A percentile compares a stretch with the other conserved stretches of the same genome.
Evolutionary conservation across 768 basidiomycete species (phyloP).

Genomic region (Russula sp.): DNA sequence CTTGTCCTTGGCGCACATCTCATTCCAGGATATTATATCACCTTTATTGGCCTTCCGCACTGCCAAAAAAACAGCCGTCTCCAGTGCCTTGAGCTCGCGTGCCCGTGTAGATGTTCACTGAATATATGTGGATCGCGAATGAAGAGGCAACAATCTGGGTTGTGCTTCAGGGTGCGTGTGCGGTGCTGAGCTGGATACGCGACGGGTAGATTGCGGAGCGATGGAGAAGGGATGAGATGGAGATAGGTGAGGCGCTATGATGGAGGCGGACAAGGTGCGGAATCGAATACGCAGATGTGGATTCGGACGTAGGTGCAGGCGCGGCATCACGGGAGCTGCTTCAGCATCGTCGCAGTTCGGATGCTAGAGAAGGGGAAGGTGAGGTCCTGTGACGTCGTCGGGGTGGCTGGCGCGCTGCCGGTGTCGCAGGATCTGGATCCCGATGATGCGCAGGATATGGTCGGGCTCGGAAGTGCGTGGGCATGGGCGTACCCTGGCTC

Average conservation of each 20-base stretch:
- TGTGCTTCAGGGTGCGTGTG: too few relatives aligned
- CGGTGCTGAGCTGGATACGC: slow-evolving; percentile 3
- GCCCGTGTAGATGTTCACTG: too few relatives aligned
- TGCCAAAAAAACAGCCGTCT: not conserved
- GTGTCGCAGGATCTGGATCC: not conserved
- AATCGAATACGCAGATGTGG: slow-evolving; percentile 11
- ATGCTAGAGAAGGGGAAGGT: not conserved
- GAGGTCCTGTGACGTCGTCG: not conserved
- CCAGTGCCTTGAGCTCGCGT: not conserved
- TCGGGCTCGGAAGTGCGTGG: slow-evolving; percentile 8
- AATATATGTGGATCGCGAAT: too few relatives aligned
- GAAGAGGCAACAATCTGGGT: too few relatives aligned
- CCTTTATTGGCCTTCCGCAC: not conserved
- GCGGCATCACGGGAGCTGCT: not conserved
- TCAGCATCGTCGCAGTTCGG: not conserved
- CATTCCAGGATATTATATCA: not conserved
- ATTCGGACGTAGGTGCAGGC: not conserved
- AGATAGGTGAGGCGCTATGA: slow-evolving; percentile 21
- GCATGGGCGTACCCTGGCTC: not conserved
- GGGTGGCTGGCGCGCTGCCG: slow-evolving; percentile 12
- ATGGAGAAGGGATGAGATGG: slow-evolving; percentile 18
- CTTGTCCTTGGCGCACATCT: not conserved
- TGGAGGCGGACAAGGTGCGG: slow-evolving; percentile 19
- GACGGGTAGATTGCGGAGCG: slow-evolving; percentile 15
- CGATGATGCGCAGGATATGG: slow-evolving; percentile 4